Conservation (phyloP, 495 filamentous ascomycete genomes). For the Clavariopsis aquatica region DNA sequence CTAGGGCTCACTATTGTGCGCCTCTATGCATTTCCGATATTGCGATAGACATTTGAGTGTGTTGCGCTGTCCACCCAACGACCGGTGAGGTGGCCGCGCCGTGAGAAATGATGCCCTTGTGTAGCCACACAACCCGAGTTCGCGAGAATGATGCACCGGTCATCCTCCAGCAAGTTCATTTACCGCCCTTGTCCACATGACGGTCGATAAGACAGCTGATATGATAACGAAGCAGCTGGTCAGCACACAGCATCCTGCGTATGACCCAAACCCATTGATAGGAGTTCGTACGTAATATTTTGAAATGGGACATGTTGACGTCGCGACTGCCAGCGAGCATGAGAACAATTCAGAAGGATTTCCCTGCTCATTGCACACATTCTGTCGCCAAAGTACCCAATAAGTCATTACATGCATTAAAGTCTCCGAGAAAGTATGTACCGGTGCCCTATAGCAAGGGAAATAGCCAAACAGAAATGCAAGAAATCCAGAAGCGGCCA, state of each 20-base stretch:
- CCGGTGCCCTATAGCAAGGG: slow-evolving; percentile 9
- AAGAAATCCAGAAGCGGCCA: slow-evolving; percentile 7
- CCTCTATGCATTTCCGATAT: slow-evolving; percentile 11
- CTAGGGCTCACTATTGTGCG: neutral
- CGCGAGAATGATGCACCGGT: slow-evolving; percentile 1
- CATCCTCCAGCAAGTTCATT: neutral
- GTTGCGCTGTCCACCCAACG: neutral
- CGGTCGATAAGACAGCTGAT: slow-evolving; percentile 3
- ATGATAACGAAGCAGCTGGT: neutral
- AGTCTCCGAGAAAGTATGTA: slow-evolving; percentile 1
- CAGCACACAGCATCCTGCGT: neutral
- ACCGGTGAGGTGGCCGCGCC: slow-evolving; percentile 1
- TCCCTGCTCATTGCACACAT: neutral
- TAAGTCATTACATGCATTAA: neutral
- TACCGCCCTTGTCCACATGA: slow-evolving; percentile 5
- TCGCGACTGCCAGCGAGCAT: neutral
- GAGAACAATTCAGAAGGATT: neutral
- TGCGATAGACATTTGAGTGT: slow-evolving; percentile 11
- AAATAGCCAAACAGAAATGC: slow-evolving; percentile 17
- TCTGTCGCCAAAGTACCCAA: neutral
- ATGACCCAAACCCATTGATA: neutral
- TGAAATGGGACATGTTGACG: neutral
- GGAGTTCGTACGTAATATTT: neutral
- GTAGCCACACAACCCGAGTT: slow-evolving; percentile 23
- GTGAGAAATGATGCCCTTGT: slow-evolving; percentile 14